Evolutionary conservation across 345 rosid species (phyloP).

Genomic region (Corchorus olitorius): DNA sequence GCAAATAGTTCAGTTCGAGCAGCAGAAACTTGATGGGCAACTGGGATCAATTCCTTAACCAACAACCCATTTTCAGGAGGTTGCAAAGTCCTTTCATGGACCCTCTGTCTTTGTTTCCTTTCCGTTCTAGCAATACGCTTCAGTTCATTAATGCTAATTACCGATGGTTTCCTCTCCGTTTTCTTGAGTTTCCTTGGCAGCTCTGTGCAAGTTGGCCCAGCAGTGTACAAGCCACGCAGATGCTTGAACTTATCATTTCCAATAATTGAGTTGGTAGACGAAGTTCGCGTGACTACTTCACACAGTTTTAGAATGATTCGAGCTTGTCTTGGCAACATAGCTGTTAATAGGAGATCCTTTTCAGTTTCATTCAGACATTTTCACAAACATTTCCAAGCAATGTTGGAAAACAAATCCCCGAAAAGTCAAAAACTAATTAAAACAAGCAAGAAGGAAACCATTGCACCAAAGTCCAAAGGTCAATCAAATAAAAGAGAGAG

Average conservation of each 20-base stretch:
- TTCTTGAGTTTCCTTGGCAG: conserved; percentile 42
- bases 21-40: conserved; percentile 45
- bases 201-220: conserved; percentile 23
- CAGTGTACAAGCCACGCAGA: conserved; percentile 25
- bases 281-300: conserved; percentile 12
- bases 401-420: too few species aligned
- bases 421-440: too few species aligned
- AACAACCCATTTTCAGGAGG: conserved; percentile 54
- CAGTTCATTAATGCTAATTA: conserved; percentile 43
- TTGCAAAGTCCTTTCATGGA: conserved; percentile 36
- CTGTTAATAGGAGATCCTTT: neutral
- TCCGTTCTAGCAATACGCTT: conserved; percentile 42
- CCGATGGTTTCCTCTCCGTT: conserved; percentile 53
- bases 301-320: neutral
- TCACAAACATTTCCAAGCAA: conserved; percentile 12
- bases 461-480: neutral
- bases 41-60: conserved; percentile 43
- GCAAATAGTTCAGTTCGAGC: conserved; percentile 37
- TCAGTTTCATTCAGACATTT: neutral
- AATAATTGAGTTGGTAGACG: conserved; percentile 2
- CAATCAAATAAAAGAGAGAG: neutral
- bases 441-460: neutral
- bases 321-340: conserved; percentile 26
- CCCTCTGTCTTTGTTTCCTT: conserved; percentile 38
- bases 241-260: conserved; percentile 12